These are phyloP conservation scores for Colletotrichum australisinense DNA, from an alignment of 2,329 filamentous ascomycete genomes.

Conservation along the genomic window DNA sequence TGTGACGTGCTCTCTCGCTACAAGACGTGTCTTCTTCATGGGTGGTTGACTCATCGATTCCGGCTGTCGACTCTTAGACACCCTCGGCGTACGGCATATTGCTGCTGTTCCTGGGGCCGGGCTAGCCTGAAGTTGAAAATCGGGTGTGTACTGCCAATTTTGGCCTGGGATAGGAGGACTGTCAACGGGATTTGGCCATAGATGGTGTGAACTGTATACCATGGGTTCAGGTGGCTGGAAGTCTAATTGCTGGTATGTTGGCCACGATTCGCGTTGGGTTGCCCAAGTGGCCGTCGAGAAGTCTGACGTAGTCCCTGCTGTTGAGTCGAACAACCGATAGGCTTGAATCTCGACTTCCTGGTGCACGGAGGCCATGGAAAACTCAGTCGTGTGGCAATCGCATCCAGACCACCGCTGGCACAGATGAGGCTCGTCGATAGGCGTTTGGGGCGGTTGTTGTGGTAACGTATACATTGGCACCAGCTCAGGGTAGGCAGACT, in stretches of 20 bases:
- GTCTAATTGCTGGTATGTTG: neutral
- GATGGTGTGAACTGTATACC: neutral
- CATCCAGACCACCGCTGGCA: slow-evolving; percentile 7
- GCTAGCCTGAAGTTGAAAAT: neutral
- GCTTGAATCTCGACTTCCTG: neutral
- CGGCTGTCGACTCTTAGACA: neutral
- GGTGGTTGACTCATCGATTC: neutral
- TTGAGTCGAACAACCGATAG: neutral
- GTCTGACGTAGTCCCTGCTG: neutral
- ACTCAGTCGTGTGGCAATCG: neutral
- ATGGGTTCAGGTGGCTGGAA: neutral
- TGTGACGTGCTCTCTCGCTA: neutral
- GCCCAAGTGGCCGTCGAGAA: neutral
- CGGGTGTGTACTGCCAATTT: neutral
- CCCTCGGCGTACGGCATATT: neutral
- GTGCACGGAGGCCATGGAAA: neutral
- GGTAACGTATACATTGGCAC: neutral
- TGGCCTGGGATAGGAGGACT: neutral
- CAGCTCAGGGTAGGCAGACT: neutral
- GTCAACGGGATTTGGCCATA: neutral
- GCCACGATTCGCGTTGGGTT: neutral
- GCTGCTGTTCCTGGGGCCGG: neutral
- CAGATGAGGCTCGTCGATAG: neutral
- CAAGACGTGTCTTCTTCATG: neutral
- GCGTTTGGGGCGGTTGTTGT: neutral